Evolutionary conservation across 2,329 filamentous ascomycete species (phyloP).

Genomic region (Cytospora paraplurivora): DNA sequence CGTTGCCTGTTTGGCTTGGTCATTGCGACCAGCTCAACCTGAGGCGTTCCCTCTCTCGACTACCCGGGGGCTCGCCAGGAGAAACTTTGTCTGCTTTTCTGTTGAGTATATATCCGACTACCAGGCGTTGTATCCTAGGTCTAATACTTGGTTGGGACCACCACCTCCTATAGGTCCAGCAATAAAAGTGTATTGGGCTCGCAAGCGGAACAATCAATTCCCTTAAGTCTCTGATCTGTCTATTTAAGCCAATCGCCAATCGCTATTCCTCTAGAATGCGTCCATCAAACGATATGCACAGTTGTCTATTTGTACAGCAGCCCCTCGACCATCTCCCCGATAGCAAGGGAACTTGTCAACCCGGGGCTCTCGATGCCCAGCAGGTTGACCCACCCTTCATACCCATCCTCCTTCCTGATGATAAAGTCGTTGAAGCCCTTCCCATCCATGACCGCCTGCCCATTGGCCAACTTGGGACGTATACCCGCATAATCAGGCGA

Average conservation of each 20-base stretch:
- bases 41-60: background rate
- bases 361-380: constrained; percentile 93
- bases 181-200: background rate
- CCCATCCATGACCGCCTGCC: constrained; percentile 60
- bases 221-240: background rate
- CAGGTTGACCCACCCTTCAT: constrained; percentile 82
- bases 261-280: background rate
- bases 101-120: background rate
- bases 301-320: constrained; percentile 47
- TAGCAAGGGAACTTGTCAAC: constrained; percentile 82
- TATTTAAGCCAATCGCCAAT: too few relatives aligned
- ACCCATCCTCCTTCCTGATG: constrained; percentile 75
- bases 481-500: constrained; percentile 88
- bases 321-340: constrained; percentile 72
- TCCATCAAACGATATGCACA: background rate
- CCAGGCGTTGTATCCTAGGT: constrained; percentile 1
- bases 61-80: background rate
- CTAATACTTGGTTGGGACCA: background rate
- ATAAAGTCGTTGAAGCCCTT: constrained; percentile 83
- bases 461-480: constrained; percentile 72
- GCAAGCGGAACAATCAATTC: background rate
- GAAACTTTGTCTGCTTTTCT: background rate
- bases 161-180: background rate
- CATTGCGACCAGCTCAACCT: background rate
- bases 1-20: background rate